These are phyloP conservation scores for Hypsizygus marmoreus DNA, from an alignment of 768 basidiomycete species.

Conservation along the genomic window DNA sequence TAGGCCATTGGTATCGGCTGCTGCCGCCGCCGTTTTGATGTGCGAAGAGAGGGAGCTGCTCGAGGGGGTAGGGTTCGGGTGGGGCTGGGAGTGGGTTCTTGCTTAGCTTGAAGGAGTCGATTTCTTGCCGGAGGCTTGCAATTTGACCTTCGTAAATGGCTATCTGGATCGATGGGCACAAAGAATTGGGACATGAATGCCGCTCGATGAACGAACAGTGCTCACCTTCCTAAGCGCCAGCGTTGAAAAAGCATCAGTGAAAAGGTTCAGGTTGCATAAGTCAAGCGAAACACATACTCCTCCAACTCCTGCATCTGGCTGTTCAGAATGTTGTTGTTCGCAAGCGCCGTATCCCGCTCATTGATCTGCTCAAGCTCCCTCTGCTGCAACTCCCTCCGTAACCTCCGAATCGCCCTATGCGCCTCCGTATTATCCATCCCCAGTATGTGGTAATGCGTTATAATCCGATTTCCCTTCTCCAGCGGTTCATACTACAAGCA, in stretches of 20 bases:
- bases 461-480: slow-evolving; percentile 22
- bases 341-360: slow-evolving; percentile 36
- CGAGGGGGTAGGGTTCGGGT: slow-evolving; percentile 53
- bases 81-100: slow-evolving; percentile 58
- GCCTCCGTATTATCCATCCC: slow-evolving; percentile 34
- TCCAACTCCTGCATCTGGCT: slow-evolving; percentile 33
- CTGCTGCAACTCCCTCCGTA: slow-evolving; percentile 30
- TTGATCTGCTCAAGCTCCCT: slow-evolving; percentile 27
- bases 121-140: slow-evolving; percentile 33
- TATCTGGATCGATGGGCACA: slow-evolving; percentile 19
- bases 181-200: background rate
- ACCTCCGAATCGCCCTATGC: slow-evolving; percentile 28
- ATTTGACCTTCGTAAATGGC: slow-evolving; percentile 32
- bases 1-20: slow-evolving; percentile 1
- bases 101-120: slow-evolving; percentile 29
- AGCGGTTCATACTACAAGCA: slow-evolving; percentile 4
- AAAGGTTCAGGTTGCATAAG: background rate
- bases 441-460: slow-evolving; percentile 40
- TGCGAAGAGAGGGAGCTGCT: slow-evolving; percentile 43
- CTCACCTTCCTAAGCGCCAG: slow-evolving; percentile 18
- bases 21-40: slow-evolving; percentile 25
- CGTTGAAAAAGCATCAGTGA: background rate
- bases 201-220: background rate
- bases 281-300: slow-evolving; percentile 21
- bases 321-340: slow-evolving; percentile 37